phyloP scores from a whole-genome alignment of 2,329 filamentous ascomycete genomes.

The Colletotrichum graminicola region DNA sequence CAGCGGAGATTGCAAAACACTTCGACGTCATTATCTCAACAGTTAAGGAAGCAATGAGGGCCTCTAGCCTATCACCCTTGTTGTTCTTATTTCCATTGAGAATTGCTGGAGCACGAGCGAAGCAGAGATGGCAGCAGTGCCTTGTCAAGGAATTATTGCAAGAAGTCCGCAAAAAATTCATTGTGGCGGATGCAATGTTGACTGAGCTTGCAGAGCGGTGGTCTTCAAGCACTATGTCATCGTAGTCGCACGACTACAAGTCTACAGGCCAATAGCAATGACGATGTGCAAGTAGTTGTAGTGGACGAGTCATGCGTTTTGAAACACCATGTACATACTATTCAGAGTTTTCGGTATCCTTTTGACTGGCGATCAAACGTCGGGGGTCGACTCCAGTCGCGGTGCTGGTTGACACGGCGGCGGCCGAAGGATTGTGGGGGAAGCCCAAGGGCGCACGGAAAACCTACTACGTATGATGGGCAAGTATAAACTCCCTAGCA shows the following conservation, averaged over 20 bases:
- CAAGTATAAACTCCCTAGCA: no score
- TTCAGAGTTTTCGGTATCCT: background rate
- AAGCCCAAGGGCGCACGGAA: background rate
- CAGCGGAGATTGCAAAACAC: constrained; percentile 44
- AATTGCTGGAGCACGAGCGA: constrained; percentile 51
- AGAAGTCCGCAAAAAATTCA: constrained; percentile 7
- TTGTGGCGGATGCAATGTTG: constrained; percentile 30
- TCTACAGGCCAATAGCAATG: background rate
- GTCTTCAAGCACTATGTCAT: background rate
- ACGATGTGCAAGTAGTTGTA: background rate
- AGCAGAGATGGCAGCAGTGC: constrained; percentile 44
- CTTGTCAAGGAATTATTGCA: constrained; percentile 44
- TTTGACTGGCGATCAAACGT: background rate
- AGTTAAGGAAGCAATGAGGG: constrained; percentile 40
- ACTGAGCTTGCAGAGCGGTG: constrained; percentile 19
- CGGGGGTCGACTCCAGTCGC: background rate
- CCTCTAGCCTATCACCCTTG: constrained; percentile 48
- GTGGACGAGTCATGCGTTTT: background rate
- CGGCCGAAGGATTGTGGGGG: background rate
- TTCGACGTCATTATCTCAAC: constrained; percentile 46
- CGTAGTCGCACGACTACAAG: background rate
- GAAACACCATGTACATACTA: background rate
- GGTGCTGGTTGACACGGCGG: background rate
- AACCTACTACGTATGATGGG: no score
- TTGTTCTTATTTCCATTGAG: constrained; percentile 52